These are phyloP conservation scores for Penicillium mononematosum DNA, from an alignment of 495 filamentous ascomycete genomes.

Conservation along the genomic window DNA sequence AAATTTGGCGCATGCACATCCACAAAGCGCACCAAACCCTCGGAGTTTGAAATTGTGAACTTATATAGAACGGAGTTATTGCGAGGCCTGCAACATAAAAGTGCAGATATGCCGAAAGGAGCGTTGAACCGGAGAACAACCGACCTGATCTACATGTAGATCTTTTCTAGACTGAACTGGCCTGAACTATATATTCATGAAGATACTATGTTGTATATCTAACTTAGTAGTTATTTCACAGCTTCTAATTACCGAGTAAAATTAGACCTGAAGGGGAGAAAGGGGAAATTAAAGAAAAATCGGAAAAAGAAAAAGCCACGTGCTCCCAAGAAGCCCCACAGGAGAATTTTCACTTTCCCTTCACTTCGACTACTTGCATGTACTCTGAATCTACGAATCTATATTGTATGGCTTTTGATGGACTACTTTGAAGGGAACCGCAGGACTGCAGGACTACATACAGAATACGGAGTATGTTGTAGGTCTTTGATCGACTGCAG, in stretches of 20 bases:
- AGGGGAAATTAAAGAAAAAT: background rate
- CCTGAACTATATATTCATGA: background rate
- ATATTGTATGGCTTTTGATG: background rate
- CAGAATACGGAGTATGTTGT: too few relatives aligned
- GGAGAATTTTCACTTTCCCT: constrained; percentile 1
- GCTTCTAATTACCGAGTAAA: background rate
- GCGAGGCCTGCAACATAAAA: background rate
- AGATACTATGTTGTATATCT: background rate
- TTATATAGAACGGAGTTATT: background rate
- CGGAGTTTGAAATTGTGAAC: too few relatives aligned
- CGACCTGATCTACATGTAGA: background rate
- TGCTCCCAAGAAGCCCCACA: constrained; percentile 28
- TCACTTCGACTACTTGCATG: background rate
- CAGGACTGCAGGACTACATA: background rate
- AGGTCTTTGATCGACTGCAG: background rate
- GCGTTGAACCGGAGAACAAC: background rate
- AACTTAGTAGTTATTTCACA: too few relatives aligned
- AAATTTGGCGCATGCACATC: background rate
- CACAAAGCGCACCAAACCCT: background rate
- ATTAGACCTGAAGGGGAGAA: background rate
- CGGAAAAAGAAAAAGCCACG: constrained; percentile 13
- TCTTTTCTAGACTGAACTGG: background rate
- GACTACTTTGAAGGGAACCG: background rate
- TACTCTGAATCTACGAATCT: constrained; percentile 1
- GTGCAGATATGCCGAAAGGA: background rate